phyloP scores from a whole-genome alignment of 2,329 filamentous ascomycete genomes.

The Mollisiaceae sp. region DNA sequence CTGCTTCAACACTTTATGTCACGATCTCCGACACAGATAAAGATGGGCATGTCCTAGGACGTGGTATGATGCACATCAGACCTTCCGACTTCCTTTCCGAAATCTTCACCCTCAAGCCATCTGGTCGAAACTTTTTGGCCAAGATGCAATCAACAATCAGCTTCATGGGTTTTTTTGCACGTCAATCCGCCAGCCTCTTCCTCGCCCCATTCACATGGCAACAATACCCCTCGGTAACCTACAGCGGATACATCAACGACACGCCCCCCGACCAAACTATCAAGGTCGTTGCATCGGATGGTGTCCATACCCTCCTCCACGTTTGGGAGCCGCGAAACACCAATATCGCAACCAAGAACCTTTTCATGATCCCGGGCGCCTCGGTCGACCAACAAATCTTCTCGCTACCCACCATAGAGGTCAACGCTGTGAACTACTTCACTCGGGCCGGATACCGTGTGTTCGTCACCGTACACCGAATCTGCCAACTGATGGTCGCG shows the following conservation, averaged over 20 bases:
- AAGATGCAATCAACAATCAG: slow-evolving; percentile 52
- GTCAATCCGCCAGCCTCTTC: slow-evolving; percentile 58
- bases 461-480: slow-evolving; percentile 62
- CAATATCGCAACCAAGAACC: slow-evolving; percentile 49
- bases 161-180: slow-evolving; percentile 62
- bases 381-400: slow-evolving; percentile 68
- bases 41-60: slow-evolving; percentile 52
- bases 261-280: slow-evolving; percentile 51
- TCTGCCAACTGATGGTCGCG: slow-evolving; percentile 57
- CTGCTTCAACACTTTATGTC: slow-evolving; percentile 67
- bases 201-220: slow-evolving; percentile 59
- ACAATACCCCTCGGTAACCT: slow-evolving; percentile 57
- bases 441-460: slow-evolving; percentile 64
- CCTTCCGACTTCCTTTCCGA: slow-evolving; percentile 60
- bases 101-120: slow-evolving; percentile 57
- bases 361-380: slow-evolving; percentile 67
- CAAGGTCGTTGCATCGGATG: slow-evolving; percentile 57
- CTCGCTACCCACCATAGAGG: slow-evolving; percentile 65
- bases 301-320: slow-evolving; percentile 57
- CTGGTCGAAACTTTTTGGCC: slow-evolving; percentile 52
- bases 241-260: slow-evolving; percentile 58
- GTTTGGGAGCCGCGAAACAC: slow-evolving; percentile 58
- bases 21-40: slow-evolving; percentile 52
- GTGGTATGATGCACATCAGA: slow-evolving; percentile 63
- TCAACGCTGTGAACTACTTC: slow-evolving; percentile 68